Evolutionary conservation across 257 asterid species (phyloP).

Genomic region (Solanum paucissectum): DNA sequence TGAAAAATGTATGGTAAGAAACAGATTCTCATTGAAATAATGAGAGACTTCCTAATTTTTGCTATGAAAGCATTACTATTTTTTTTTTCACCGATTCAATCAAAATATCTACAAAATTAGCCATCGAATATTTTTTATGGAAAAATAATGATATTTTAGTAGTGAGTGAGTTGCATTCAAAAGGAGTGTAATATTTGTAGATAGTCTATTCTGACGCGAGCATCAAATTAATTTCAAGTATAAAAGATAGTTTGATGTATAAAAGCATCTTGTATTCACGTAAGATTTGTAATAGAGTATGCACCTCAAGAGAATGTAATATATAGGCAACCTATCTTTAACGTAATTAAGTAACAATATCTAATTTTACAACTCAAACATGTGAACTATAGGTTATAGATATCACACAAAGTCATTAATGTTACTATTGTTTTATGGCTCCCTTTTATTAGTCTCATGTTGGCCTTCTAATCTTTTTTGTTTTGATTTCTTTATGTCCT

Average conservation of each 20-base stretch:
- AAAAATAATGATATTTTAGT: too few relatives aligned
- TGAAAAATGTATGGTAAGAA: too few relatives aligned
- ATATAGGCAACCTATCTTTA: not conserved
- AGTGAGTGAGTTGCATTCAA: not conserved
- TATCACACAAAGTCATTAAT: not conserved
- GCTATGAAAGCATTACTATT: not conserved
- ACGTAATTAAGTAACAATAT: too few relatives aligned
- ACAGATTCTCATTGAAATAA: too few relatives aligned
- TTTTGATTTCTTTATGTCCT: not conserved
- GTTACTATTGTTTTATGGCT: not conserved
- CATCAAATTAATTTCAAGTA: not conserved
- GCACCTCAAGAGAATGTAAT: not conserved
- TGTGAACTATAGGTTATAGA: not conserved
- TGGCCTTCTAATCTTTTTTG: not conserved
- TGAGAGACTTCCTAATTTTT: too few relatives aligned
- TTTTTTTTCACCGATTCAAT: too few relatives aligned
- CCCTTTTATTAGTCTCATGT: not conserved
- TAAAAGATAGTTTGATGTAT: not conserved
- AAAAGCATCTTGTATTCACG: not conserved
- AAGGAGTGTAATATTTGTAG: not conserved
- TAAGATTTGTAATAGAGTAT: not conserved
- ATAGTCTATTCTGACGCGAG: not conserved
- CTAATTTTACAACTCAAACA: not conserved
- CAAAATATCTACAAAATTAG: too few relatives aligned
- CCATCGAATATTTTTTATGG: too few relatives aligned